Base-by-base conservation (phyloP, 805 yeast genomes). In the Saturnispora dispora region DNA sequence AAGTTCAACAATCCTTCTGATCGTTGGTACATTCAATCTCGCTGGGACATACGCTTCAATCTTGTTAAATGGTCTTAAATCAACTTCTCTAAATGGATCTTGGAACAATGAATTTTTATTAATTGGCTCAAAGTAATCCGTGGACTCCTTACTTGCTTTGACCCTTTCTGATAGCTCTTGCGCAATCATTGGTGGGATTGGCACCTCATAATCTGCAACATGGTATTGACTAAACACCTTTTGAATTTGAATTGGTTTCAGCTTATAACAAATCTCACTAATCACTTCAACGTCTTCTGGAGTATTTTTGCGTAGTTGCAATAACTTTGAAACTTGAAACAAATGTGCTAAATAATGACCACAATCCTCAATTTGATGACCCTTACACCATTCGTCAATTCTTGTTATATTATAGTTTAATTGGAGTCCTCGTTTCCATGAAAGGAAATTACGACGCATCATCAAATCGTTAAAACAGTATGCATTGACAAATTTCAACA, bases 391-490 rank as follows among this genome's bases (percentile, higher is more conserved):
- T 71, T 93, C 99, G 68, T 89, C 97, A 61, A 93, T 77, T 62
- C 98, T 80, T 3, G 99, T 93, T 50, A 90, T 95, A 67, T 93
- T 93, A 71, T 93, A 93, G 67, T 89, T 93, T 70, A 93, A 81
- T 70, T 93, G 99, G 59, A 93, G 77, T 46, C 98, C 98, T 65
- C 99, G 84, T 72, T 91, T 93, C 99, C 99, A 93, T 10, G 96
- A 85, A 64, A 91, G 72, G 71, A 91, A 95, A 71, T 83, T 85
- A 68, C 96, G 81, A 72, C 96, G 83, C 95, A 90, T 86, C 47
- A 95, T 81, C 70, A 93, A 74, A 66, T 93, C 98, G 66, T 93
- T 93, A 76, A 93, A 93, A 71, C 98, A 88, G 57, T 82, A 79
- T 17, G 96, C 93, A 67, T 93, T 96, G 52, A 95, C 88, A 66